Evolutionary conservation across 441 rosid species (phyloP).

Genomic region (Adansonia rubrostipa): DNA sequence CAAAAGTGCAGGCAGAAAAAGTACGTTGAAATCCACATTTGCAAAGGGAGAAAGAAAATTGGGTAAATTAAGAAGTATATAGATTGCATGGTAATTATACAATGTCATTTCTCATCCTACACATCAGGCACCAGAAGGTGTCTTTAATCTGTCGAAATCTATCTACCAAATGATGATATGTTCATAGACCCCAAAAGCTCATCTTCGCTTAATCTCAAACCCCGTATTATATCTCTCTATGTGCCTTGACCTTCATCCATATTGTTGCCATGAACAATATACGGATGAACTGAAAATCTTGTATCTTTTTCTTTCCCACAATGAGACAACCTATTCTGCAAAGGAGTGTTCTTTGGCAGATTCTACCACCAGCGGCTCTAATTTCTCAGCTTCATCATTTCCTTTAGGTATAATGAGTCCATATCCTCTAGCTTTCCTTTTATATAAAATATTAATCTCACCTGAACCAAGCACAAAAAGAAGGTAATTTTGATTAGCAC

Average conservation of each 20-base stretch:
- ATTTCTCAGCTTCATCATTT: constrained; percentile 53
- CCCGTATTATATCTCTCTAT: constrained; percentile 16
- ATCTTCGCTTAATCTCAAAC: constrained; percentile 13
- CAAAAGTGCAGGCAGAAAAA: neutral
- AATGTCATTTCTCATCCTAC: constrained; percentile 5
- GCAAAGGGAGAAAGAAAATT: neutral
- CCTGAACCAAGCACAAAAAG: constrained; percentile 48
- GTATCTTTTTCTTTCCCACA: neutral
- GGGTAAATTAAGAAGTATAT: constrained; percentile 18
- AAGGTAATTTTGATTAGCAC: neutral
- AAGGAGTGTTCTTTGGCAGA: constrained; percentile 54
- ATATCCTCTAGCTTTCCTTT: constrained; percentile 82
- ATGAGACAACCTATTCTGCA: constrained; percentile 41
- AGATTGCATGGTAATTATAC: constrained; percentile 22
- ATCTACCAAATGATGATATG: neutral
- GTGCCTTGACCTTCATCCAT: constrained; percentile 30
- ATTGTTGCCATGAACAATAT: constrained; percentile 25
- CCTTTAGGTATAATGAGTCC: constrained; percentile 84
- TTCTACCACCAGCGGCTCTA: constrained; percentile 63
- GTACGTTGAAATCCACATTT: neutral
- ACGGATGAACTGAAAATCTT: constrained; percentile 26
- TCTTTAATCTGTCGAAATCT: neutral
- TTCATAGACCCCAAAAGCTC: constrained; percentile 24
- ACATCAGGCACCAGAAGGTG: neutral
- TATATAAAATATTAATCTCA: constrained; percentile 84